A percentile compares a stretch with the other conserved stretches of the same genome.
phyloP scores from a whole-genome alignment of 2,329 filamentous ascomycete genomes.

The Neurospora crassa region DNA sequence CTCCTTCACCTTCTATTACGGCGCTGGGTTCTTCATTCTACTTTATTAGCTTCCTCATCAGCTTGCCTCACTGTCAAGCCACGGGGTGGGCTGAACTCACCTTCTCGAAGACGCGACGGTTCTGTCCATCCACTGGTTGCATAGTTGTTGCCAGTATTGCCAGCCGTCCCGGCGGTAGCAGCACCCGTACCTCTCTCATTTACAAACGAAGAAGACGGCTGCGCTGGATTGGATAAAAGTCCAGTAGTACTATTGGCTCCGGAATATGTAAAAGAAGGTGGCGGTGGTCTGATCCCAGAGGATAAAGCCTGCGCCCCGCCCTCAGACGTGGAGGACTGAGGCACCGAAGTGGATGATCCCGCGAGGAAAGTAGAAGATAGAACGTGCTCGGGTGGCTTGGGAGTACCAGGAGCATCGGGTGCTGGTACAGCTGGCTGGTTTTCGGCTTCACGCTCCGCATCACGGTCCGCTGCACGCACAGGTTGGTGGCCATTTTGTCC shows the following conservation, averaged over 20 bases:
- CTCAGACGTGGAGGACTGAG: not conserved
- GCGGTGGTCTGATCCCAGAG: not conserved
- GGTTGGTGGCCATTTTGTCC: not conserved
- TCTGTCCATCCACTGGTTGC: not conserved
- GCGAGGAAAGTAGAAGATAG: not conserved
- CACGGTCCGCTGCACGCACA: not conserved
- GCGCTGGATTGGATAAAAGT: not conserved
- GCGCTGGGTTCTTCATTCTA: not conserved
- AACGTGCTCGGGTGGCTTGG: not conserved
- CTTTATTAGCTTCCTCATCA: not conserved
- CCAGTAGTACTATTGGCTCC: not conserved
- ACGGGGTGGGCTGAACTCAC: not conserved
- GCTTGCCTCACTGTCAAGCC: not conserved
- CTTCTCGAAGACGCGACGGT: not conserved
- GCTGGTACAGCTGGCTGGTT: not conserved
- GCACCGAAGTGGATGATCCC: not conserved
- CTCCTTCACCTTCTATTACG: not conserved
- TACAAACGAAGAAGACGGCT: not conserved
- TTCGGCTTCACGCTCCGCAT: not conserved
- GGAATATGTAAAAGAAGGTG: not conserved
- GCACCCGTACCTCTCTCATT: not conserved
- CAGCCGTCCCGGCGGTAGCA: not conserved
- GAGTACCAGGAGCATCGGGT: not conserved
- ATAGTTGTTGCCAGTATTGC: not conserved
- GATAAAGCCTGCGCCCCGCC: not conserved